Evolutionary conservation across 805 yeast genomes (phyloP).

Genomic region (Pichia manshurica): DNA sequence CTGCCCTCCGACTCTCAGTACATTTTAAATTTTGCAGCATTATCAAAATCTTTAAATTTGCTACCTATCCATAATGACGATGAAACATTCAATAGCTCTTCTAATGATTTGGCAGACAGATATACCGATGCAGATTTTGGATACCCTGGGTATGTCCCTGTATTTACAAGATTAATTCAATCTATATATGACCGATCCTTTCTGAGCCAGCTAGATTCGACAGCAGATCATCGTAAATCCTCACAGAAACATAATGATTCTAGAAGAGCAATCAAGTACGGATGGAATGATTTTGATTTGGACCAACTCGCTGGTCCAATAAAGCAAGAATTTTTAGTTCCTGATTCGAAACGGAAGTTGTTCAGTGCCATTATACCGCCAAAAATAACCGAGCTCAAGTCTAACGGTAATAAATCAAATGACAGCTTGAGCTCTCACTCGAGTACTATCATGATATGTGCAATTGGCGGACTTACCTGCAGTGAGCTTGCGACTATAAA

Average conservation of each 20-base stretch:
- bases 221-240: neutral
- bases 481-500: constrained; percentile 75
- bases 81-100: constrained; percentile 25
- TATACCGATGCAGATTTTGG: constrained; percentile 51
- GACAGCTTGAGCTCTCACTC: no score
- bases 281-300: constrained; percentile 38
- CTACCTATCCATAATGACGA: constrained; percentile 33
- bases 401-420: constrained; percentile 10
- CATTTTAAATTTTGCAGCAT: constrained; percentile 30
- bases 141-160: constrained; percentile 79
- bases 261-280: constrained; percentile 29
- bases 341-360: constrained; percentile 25
- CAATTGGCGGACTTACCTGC: constrained; percentile 82
- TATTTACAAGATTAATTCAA: constrained; percentile 64
- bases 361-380: constrained; percentile 25
- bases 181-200: constrained; percentile 51
- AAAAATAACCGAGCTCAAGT: constrained; percentile 15
- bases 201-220: neutral
- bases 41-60: constrained; percentile 40
- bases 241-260: neutral
- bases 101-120: constrained; percentile 22
- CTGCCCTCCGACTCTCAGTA: constrained; percentile 18
- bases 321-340: constrained; percentile 26
- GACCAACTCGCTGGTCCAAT: constrained; percentile 38
- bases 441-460: constrained; percentile 41